Conservation (phyloP, 345 rosid genomes). For the Syzygium oleosum region DNA sequence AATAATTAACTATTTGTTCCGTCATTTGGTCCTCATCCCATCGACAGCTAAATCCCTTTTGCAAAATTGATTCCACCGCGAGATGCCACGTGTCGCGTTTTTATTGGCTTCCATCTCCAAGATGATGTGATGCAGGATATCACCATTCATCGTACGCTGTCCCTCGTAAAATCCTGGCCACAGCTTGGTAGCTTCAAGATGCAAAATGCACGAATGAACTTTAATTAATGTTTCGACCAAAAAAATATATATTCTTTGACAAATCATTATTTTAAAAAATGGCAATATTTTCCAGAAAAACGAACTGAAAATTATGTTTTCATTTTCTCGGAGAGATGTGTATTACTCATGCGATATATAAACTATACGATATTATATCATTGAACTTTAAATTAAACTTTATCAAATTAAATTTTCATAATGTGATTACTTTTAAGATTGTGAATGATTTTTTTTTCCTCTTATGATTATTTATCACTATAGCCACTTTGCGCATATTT, state of each 20-base stretch:
- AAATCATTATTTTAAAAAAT: background rate
- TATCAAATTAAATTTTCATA: too few species aligned
- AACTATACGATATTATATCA: background rate
- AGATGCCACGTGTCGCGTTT: background rate
- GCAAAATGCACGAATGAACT: background rate
- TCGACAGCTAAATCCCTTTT: background rate
- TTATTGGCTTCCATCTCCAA: background rate
- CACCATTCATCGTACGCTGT: background rate
- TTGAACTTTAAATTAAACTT: too few species aligned
- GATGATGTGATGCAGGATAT: background rate
- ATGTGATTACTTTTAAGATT: too few species aligned
- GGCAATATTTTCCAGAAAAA: background rate
- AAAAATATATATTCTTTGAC: too few species aligned
- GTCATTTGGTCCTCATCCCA: too few species aligned
- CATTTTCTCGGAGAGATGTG: background rate
- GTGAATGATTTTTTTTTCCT: too few species aligned
- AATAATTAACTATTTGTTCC: too few species aligned
- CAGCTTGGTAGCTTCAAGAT: background rate
- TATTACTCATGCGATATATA: background rate
- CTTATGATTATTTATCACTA: too few species aligned
- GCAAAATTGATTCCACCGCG: background rate
- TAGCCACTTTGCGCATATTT: background rate
- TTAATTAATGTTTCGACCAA: too few species aligned
- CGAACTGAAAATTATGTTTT: background rate
- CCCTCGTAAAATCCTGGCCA: background rate